These are phyloP conservation scores for Purshia tridentata DNA, from an alignment of 306 rosid genomes.

Conservation along the genomic window DNA sequence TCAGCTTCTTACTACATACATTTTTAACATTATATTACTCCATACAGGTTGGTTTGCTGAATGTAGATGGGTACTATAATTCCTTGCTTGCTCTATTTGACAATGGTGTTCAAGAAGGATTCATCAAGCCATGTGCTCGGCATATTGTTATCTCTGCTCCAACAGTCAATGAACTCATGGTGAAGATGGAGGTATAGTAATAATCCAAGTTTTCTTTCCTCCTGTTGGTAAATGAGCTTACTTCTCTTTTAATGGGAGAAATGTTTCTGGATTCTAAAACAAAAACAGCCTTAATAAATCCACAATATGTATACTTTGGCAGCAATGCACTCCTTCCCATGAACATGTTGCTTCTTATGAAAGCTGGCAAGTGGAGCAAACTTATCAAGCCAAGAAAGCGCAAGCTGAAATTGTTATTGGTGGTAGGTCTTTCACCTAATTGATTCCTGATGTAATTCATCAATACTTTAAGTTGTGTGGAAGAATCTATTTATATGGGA, in stretches of 20 bases:
- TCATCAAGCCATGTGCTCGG: slow-evolving; percentile 83
- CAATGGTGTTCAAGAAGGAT: slow-evolving; percentile 91
- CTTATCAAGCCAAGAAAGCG: slow-evolving; percentile 52
- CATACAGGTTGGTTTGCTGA: slow-evolving; percentile 82
- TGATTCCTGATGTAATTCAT: slow-evolving; percentile 51
- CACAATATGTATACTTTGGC: slow-evolving; percentile 31
- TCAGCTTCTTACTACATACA: slow-evolving; percentile 3
- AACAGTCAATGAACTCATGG: slow-evolving; percentile 79
- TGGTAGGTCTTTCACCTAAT: slow-evolving; percentile 32
- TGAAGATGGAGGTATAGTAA: slow-evolving; percentile 72
- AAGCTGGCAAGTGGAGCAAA: slow-evolving; percentile 82
- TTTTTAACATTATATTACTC: slow-evolving; percentile 25
- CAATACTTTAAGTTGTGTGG: slow-evolving; percentile 48
- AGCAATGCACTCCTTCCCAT: slow-evolving; percentile 74
- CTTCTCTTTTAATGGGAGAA: neutral
- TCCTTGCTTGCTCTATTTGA: slow-evolving; percentile 85
- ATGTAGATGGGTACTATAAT: slow-evolving; percentile 91
- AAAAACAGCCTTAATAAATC: neutral
- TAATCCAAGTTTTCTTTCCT: slow-evolving; percentile 12
- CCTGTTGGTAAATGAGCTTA: neutral
- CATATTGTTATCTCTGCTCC: slow-evolving; percentile 79
- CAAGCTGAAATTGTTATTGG: slow-evolving; percentile 40
- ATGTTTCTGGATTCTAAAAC: neutral
- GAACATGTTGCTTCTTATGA: slow-evolving; percentile 68
- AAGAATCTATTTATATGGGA: slow-evolving; percentile 46